Evolutionary conservation across 345 rosid species (phyloP), one percentile per base, ranked within the genome.

Genomic region (Rhodamnia rubescens): DNA sequence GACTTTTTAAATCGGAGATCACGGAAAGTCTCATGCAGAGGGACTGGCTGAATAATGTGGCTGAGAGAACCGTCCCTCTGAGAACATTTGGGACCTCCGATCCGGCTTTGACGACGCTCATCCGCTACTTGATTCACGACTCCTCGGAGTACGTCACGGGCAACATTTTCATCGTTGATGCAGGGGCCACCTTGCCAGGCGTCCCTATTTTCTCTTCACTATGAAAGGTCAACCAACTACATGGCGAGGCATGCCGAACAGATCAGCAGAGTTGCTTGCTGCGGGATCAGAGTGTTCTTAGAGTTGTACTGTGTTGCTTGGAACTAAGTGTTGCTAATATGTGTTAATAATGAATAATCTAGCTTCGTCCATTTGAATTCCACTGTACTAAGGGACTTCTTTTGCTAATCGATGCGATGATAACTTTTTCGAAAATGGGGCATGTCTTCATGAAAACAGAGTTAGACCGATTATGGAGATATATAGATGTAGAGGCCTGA

Each of bases 1-100:
- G 96, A 21, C 88, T 94, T 57, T 92, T 94, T 49, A 91, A 86
- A 84, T 95, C 98, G 1, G 99, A 96, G 93, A 93, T 93, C 82
- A 96, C 96, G 1, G 59, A 91, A 83, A 87, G 64, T 56, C 95
- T 94, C n/a, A 83, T 93, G 93, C 86, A 92, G 54, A 93, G 89
- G 64, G 89, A 93, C 7, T 93, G 99, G 98, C 82, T 96, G 1
- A 86, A 55, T 61, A 91, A 88, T 3, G 95, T 94, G 82, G 89
- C 82, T 26, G 10, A 1, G 58, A 89, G 64, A 69, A 90, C 52
- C 1, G 80, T 86, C 13, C 98, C 99, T 24, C 84, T 94, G 51
- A 86, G 89, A 85, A 87, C 87, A 13, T 85, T 11, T 26, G 98
- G 93, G 47, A 91, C 92, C 2, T 27, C 87, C 32, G 92, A 94